These are phyloP conservation scores for Letharia lupina DNA, from an alignment of 495 filamentous ascomycete genomes.

Conservation along the genomic window DNA sequence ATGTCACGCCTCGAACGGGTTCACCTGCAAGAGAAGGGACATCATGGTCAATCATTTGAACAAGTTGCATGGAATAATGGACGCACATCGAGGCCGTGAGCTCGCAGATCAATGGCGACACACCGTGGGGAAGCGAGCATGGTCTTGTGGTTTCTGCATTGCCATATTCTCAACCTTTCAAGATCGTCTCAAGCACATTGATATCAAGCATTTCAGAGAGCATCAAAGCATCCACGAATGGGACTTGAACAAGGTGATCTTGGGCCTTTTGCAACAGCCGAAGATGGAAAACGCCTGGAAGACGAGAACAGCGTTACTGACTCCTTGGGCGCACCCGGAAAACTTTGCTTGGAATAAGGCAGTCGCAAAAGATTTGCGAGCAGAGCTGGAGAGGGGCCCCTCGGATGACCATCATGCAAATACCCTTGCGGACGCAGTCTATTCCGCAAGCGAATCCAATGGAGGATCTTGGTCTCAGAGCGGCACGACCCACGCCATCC, in stretches of 20 bases:
- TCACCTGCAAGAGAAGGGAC: slow-evolving; percentile 5
- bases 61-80: not conserved
- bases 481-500: not conserved
- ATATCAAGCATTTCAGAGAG: not conserved
- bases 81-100: not conserved
- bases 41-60: slow-evolving; percentile 12
- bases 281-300: not conserved
- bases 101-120: slow-evolving; percentile 7
- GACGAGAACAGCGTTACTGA: not conserved
- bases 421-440: not conserved
- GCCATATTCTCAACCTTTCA: not conserved
- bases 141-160: slow-evolving; percentile 10
- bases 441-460: not conserved
- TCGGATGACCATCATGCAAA: not conserved
- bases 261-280: slow-evolving; percentile 1
- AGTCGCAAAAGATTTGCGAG: not conserved
- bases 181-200: slow-evolving; percentile 7
- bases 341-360: not conserved
- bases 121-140: not conserved
- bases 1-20: not conserved
- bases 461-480: not conserved
- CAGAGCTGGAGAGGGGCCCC: not conserved
- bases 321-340: not conserved
- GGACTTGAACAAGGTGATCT: slow-evolving; percentile 8
- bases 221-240: slow-evolving; percentile 3